Evolutionary conservation across 352 stramenopile genomes (phyloP).

Genomic region (Globisporangium paddicum): DNA sequence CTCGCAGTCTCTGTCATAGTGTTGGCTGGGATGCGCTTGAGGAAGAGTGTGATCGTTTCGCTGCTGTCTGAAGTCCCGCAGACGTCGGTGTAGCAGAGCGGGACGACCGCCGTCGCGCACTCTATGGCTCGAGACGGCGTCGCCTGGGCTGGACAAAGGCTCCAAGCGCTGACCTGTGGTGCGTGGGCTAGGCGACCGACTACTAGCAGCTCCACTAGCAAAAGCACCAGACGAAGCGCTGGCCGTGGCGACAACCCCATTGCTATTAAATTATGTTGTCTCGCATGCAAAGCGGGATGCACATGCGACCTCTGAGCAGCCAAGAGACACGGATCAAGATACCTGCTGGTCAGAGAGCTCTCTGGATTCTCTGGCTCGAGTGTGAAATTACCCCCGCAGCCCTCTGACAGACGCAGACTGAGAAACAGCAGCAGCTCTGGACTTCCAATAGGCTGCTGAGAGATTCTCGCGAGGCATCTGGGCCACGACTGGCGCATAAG

Average conservation of each 20-base stretch:
- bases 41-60: constrained; percentile 35
- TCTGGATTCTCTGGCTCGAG: background rate
- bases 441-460: background rate
- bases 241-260: background rate
- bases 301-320: background rate
- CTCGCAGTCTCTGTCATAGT: background rate
- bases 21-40: constrained; percentile 40
- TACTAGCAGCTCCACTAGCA: background rate
- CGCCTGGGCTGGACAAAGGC: background rate
- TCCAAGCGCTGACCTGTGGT: constrained; percentile 4
- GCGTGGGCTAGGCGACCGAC: background rate
- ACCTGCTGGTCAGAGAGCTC: background rate
- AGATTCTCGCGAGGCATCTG: background rate
- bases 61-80: constrained; percentile 21
- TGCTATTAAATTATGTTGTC: background rate
- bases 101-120: constrained; percentile 32
- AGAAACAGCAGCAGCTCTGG: background rate
- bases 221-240: background rate
- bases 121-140: constrained; percentile 6
- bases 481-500: background rate
- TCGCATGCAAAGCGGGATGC: background rate
- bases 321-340: background rate
- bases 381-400: background rate
- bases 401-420: background rate
- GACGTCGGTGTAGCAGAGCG: constrained; percentile 41